Conservation (phyloP, 2,329 filamentous ascomycete species). For the Penicillium aurantiogriseum region DNA sequence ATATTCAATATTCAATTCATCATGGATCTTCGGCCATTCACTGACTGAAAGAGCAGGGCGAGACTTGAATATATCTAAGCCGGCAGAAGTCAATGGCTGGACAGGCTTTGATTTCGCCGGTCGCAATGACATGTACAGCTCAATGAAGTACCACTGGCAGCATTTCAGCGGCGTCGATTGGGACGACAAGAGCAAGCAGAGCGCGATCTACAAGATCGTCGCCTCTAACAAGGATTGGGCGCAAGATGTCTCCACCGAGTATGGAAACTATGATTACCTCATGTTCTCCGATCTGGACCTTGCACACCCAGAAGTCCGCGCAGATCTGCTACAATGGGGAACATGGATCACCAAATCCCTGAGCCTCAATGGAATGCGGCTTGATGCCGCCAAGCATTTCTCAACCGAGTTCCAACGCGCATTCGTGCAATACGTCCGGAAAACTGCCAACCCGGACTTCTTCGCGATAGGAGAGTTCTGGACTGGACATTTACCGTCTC, state of each 20-base stretch:
- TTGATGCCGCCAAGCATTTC: conserved; percentile 73
- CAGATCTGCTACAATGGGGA: conserved; percentile 66
- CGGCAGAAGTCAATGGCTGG: conserved; percentile 66
- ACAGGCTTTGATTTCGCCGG: conserved; percentile 65
- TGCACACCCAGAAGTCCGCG: conserved; percentile 59
- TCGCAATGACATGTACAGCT: conserved; percentile 58
- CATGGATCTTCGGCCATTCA: neutral
- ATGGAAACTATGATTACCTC: conserved; percentile 67
- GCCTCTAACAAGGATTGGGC: conserved; percentile 66
- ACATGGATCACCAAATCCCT: conserved; percentile 64
- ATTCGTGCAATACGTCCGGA: conserved; percentile 61
- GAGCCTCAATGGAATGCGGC: conserved; percentile 63
- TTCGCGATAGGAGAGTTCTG: conserved; percentile 71
- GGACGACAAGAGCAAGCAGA: conserved; percentile 56
- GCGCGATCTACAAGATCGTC: conserved; percentile 64
- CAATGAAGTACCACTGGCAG: conserved; percentile 63
- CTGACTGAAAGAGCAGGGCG: conserved; percentile 35
- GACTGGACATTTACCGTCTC: conserved; percentile 56
- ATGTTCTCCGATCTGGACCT: conserved; percentile 74
- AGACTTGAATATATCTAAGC: conserved; percentile 53
- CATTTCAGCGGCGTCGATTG: conserved; percentile 70
- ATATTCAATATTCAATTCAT: neutral
- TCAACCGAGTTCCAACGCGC: conserved; percentile 63
- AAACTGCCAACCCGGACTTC: conserved; percentile 52
- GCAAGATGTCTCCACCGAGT: conserved; percentile 58